A percentile compares a stretch with the other conserved stretches of the same genome.
Evolutionary conservation across 116 monocot species (phyloP).

Genomic region (Cymodocea nodosa): DNA sequence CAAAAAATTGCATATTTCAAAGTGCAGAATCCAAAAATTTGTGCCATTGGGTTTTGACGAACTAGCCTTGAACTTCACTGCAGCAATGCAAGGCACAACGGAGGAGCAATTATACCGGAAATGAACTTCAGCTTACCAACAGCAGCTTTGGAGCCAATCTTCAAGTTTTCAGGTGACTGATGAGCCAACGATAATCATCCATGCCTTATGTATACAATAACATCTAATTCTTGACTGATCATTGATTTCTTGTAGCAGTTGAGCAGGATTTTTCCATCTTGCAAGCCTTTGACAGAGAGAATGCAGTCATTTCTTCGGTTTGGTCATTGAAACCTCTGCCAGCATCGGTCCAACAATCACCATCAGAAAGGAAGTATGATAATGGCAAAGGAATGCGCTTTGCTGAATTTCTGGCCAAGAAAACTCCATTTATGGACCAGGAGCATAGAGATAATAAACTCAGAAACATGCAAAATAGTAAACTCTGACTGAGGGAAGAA

Average conservation of each 20-base stretch:
- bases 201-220: background rate
- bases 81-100: slow-evolving; percentile 86
- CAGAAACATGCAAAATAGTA: slow-evolving; percentile 1
- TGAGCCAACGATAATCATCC: background rate
- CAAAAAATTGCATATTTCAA: too few relatives aligned
- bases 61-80: background rate
- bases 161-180: slow-evolving; percentile 52
- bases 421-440: background rate
- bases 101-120: slow-evolving; percentile 67
- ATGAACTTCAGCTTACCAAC: slow-evolving; percentile 92
- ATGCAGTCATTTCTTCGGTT: slow-evolving; percentile 55
- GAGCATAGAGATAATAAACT: slow-evolving; percentile 3
- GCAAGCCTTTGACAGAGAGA: slow-evolving; percentile 36
- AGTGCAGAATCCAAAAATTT: too few relatives aligned
- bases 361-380: slow-evolving; percentile 11
- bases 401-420: slow-evolving; percentile 58
- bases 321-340: slow-evolving; percentile 62
- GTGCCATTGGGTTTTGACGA: too few relatives aligned
- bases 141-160: slow-evolving; percentile 53
- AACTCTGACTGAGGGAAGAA: slow-evolving; percentile 3
- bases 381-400: slow-evolving; percentile 58
- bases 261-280: slow-evolving; percentile 30
- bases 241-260: slow-evolving; percentile 21
- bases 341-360: slow-evolving; percentile 8
- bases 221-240: background rate